These are phyloP conservation scores for Yarrowia sp. DNA, from an alignment of 805 yeast genomes.

Conservation along the genomic window DNA sequence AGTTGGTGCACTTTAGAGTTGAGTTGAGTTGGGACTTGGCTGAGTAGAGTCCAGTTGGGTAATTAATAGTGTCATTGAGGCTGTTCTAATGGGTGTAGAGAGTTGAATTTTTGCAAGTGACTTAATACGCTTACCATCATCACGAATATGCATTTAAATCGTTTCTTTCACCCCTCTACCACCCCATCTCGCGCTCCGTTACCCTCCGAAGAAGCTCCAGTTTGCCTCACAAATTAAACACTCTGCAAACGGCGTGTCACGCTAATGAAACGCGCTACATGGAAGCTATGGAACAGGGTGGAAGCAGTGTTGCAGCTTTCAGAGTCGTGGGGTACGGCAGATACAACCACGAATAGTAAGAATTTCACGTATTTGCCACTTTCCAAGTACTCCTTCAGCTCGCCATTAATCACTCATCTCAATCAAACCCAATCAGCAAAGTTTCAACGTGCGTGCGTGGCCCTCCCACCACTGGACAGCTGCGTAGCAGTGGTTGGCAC, in stretches of 20 bases:
- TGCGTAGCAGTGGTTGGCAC: not conserved
- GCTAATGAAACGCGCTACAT: not conserved
- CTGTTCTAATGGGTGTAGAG: too few relatives aligned
- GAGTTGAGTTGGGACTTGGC: not conserved
- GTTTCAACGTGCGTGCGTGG: constrained; percentile 16
- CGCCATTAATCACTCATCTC: not conserved
- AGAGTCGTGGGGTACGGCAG: not conserved
- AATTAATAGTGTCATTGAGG: not conserved
- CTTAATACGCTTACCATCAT: not conserved
- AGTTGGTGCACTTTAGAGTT: not conserved
- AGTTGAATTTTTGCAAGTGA: too few relatives aligned
- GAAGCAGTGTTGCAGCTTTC: not conserved
- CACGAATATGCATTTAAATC: not conserved
- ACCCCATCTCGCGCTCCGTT: not conserved
- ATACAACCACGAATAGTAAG: too few relatives aligned
- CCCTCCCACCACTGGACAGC: not conserved
- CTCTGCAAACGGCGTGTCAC: constrained; percentile 4
- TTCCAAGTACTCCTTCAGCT: not conserved
- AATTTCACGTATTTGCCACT: not conserved
- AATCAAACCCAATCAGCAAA: not conserved
- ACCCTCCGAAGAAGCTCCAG: constrained; percentile 10
- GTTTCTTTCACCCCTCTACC: not conserved
- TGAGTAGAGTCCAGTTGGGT: too few relatives aligned
- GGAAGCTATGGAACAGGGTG: not conserved
- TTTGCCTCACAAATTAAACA: not conserved